A percentile compares a stretch with the other conserved stretches of the same genome.
Conservation (phyloP, 805 yeast species). For the Jamesozyma hellenica region DNA sequence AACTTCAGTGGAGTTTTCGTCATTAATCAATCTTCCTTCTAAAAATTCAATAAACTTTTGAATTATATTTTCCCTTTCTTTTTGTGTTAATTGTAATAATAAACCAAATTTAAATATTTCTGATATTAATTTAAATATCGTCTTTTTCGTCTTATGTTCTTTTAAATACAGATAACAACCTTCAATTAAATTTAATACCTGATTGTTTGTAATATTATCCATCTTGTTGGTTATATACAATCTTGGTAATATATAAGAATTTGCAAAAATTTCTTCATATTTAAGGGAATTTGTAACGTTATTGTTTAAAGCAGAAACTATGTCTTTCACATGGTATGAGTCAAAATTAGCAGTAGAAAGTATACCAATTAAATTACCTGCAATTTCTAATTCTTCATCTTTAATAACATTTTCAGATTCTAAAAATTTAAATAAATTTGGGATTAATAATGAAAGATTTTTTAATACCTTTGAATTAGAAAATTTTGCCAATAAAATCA, state of each 20-base stretch:
- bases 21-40: slow-evolving; percentile 38
- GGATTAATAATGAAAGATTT: slow-evolving; percentile 9
- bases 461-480: slow-evolving; percentile 5
- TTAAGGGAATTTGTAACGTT: neutral
- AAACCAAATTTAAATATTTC: slow-evolving; percentile 35
- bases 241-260: slow-evolving; percentile 19
- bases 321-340: slow-evolving; percentile 3
- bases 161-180: neutral
- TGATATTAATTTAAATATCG: slow-evolving; percentile 12
- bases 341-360: slow-evolving; percentile 22
- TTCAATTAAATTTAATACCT: slow-evolving; percentile 1
- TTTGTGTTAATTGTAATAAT: slow-evolving; percentile 12
- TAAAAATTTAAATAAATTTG: slow-evolving; percentile 20
- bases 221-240: slow-evolving; percentile 5
- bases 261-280: slow-evolving; percentile 5
- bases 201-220: neutral
- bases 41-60: slow-evolving; percentile 23
- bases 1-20: slow-evolving; percentile 49
- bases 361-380: slow-evolving; percentile 40
- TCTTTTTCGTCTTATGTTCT: slow-evolving; percentile 1
- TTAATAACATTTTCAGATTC: slow-evolving; percentile 10
- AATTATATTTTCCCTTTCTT: slow-evolving; percentile 17
- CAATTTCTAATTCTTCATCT: slow-evolving; percentile 26
- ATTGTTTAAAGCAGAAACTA: slow-evolving; percentile 3
- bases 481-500: slow-evolving; percentile 22